These are phyloP conservation scores for Fusarium sp. DNA, from an alignment of 2,329 filamentous ascomycete genomes.

Conservation along the genomic window DNA sequence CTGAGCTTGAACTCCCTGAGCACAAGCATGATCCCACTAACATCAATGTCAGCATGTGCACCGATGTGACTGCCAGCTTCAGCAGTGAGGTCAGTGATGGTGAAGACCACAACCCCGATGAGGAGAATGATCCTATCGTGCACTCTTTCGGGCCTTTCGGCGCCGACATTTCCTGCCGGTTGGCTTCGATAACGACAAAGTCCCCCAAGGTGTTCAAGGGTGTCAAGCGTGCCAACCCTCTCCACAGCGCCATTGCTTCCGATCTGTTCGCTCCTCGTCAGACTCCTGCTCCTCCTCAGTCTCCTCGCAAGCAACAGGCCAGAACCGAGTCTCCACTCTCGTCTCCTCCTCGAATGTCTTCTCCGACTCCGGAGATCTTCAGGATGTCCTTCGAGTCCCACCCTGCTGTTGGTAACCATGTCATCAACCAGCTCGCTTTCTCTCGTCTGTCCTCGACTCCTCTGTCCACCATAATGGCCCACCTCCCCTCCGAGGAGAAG, in stretches of 20 bases:
- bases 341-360: slow-evolving; percentile 33
- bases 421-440: slow-evolving; percentile 94
- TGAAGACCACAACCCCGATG: slow-evolving; percentile 80
- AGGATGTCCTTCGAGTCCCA: slow-evolving; percentile 48
- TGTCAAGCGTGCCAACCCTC: slow-evolving; percentile 33
- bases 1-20: slow-evolving; percentile 58
- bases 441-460: slow-evolving; percentile 92
- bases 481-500: slow-evolving; percentile 76
- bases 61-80: slow-evolving; percentile 61
- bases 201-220: slow-evolving; percentile 63
- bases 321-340: slow-evolving; percentile 40
- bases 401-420: slow-evolving; percentile 75
- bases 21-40: slow-evolving; percentile 36
- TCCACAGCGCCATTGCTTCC: slow-evolving; percentile 33
- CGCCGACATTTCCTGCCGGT: slow-evolving; percentile 80
- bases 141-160: slow-evolving; percentile 93
- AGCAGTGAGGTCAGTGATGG: slow-evolving; percentile 61
- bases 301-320: slow-evolving; percentile 36
- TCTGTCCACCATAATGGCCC: slow-evolving; percentile 85
- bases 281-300: slow-evolving; percentile 34
- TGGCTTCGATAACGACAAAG: slow-evolving; percentile 77
- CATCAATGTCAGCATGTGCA: slow-evolving; percentile 56
- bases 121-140: slow-evolving; percentile 93
- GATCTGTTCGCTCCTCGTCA: slow-evolving; percentile 36
- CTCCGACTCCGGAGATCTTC: slow-evolving; percentile 31